Conservation (phyloP, 805 yeast genomes). For the Candida rishiriensis region DNA sequence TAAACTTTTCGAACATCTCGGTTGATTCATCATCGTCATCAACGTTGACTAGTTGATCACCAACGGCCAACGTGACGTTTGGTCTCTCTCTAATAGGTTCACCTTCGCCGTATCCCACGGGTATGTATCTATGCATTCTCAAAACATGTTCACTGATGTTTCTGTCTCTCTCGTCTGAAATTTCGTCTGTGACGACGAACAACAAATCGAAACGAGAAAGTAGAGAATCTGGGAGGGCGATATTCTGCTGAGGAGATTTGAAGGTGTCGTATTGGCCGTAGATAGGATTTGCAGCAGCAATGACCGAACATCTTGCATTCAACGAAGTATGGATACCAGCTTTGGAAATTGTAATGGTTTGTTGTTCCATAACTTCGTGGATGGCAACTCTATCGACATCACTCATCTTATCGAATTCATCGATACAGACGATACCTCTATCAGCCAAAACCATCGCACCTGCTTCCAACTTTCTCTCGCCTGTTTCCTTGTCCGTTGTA, state of each 20-base stretch:
- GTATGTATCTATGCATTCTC: conserved; percentile 85
- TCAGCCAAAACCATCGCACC: conserved; percentile 99
- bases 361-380: conserved; percentile 99
- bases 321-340: conserved; percentile 97
- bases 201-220: conserved; percentile 94
- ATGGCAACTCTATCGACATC: conserved; percentile 96
- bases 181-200: conserved; percentile 94
- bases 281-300: conserved; percentile 97
- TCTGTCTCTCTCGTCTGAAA: conserved; percentile 79
- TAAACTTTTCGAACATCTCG: conserved; percentile 79
- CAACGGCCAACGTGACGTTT: conserved; percentile 73
- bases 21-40: conserved; percentile 45
- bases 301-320: conserved; percentile 93
- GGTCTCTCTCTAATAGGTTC: conserved; percentile 84
- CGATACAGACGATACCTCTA: conserved; percentile 95
- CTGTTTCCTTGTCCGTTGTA: conserved; percentile 92
- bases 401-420: conserved; percentile 97
- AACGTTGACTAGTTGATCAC: conserved; percentile 50
- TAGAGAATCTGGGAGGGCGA: conserved; percentile 94
- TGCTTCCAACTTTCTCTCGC: conserved; percentile 93
- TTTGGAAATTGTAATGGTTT: conserved; percentile 95
- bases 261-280: conserved; percentile 95
- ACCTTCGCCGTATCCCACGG: conserved; percentile 87
- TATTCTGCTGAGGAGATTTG: conserved; percentile 93
- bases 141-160: conserved; percentile 90